These are phyloP conservation scores for Effrenium voratum DNA, from an alignment of 73 alveolate genomes.

Conservation along the genomic window DNA sequence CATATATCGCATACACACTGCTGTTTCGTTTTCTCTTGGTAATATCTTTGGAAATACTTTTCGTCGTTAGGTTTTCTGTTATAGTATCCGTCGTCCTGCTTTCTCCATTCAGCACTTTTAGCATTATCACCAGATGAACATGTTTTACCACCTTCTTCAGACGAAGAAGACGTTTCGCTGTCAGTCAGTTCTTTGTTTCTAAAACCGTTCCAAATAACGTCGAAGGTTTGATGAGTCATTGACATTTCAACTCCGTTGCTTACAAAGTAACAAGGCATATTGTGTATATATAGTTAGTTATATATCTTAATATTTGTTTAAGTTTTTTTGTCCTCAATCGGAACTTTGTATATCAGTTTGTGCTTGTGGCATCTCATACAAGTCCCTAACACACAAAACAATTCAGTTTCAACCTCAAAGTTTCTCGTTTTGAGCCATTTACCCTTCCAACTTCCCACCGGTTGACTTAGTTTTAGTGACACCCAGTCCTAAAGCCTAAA, in stretches of 20 bases:
- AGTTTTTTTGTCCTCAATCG: not conserved
- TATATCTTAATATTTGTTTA: not conserved
- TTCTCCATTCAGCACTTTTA: no score
- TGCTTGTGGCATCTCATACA: no score
- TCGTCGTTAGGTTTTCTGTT: constrained; percentile 26
- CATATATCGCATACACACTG: constrained; percentile 38
- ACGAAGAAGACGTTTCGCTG: not conserved
- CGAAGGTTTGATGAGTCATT: not conserved
- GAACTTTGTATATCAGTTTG: not conserved
- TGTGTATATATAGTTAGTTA: not conserved
- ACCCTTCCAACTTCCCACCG: no score
- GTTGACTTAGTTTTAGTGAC: not conserved
- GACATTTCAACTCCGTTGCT: not conserved
- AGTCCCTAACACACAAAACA: no score
- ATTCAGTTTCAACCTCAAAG: not conserved
- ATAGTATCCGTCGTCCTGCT: constrained; percentile 17
- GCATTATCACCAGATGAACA: no score
- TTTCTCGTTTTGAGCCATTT: not conserved
- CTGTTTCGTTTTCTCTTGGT: constrained; percentile 2
- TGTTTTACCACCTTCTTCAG: not conserved
- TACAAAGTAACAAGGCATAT: not conserved
- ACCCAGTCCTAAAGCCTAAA: not conserved
- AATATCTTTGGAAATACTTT: constrained; percentile 27
- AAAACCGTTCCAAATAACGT: not conserved
- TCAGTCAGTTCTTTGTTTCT: no score